phyloP scores from a whole-genome alignment of 2,329 filamentous ascomycete species.

The Talaromyces sp. region DNA sequence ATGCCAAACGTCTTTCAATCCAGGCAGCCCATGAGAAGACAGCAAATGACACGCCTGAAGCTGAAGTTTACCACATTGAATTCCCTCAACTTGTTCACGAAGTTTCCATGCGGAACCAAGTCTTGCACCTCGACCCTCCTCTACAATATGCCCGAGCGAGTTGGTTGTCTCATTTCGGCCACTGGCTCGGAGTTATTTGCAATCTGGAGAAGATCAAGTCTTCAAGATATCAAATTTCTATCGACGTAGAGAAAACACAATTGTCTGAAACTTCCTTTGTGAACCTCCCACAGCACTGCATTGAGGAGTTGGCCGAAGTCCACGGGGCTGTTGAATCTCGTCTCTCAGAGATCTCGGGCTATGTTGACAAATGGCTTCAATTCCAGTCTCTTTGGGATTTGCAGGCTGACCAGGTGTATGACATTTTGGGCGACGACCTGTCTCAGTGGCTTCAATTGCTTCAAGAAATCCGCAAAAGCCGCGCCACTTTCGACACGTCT shows the following conservation, averaged over 20 bases:
- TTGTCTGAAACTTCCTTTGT: slow-evolving; percentile 63
- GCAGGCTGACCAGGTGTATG: slow-evolving; percentile 92
- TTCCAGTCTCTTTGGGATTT: slow-evolving; percentile 99
- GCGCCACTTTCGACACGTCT: slow-evolving; percentile 94
- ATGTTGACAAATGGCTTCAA: slow-evolving; percentile 97
- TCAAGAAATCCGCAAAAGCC: slow-evolving; percentile 94
- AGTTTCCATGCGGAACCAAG: slow-evolving; percentile 95
- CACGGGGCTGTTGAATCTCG: slow-evolving; percentile 83
- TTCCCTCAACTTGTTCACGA: slow-evolving; percentile 69
- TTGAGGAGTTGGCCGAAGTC: slow-evolving; percentile 71
- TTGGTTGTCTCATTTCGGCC: slow-evolving; percentile 89
- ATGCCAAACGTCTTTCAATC: slow-evolving; percentile 24
- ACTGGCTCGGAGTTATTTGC: slow-evolving; percentile 90
- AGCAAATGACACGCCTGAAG: slow-evolving; percentile 29
- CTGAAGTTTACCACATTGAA: slow-evolving; percentile 35
- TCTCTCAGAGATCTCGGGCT: slow-evolving; percentile 71
- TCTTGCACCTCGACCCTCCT: slow-evolving; percentile 93
- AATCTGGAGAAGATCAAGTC: slow-evolving; percentile 93
- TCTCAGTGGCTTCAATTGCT: slow-evolving; percentile 90
- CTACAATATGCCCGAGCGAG: slow-evolving; percentile 86
- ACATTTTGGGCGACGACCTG: slow-evolving; percentile 84
- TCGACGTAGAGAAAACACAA: slow-evolving; percentile 47
- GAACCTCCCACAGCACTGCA: slow-evolving; percentile 79
- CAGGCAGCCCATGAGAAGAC: slow-evolving; percentile 20
- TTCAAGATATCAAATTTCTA: slow-evolving; percentile 86